Percentiles rank a stretch among this genome's conserved stretches.
Conservation (phyloP, 129 eudicot genomes). For the Calendula officinalis region DNA sequence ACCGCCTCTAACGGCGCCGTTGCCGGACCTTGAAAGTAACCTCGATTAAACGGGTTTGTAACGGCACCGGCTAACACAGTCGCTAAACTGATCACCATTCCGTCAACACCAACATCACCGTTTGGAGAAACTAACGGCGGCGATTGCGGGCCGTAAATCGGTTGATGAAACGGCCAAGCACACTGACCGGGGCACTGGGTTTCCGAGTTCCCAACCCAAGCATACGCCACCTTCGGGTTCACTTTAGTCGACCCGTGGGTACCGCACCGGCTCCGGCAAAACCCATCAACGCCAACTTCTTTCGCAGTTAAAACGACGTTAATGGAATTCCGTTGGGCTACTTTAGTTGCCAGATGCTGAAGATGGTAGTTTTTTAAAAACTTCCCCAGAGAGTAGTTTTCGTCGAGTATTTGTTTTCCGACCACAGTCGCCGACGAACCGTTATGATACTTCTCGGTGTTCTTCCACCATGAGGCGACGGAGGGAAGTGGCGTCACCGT, state of each 20-base stretch:
- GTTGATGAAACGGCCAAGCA: constrained; percentile 93
- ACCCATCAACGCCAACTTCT: constrained; percentile 64
- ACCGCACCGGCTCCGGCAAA: constrained; percentile 70
- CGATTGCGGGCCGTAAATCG: constrained; percentile 85
- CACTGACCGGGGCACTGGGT: constrained; percentile 81
- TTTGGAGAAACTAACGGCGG: constrained; percentile 72
- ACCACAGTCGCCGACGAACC: constrained; percentile 44
- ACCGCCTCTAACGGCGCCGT: constrained; percentile 75
- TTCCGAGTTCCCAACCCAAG: constrained; percentile 78
- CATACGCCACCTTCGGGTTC: constrained; percentile 43
- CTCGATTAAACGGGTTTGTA: constrained; percentile 66
- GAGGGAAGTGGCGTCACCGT: constrained; percentile 36
- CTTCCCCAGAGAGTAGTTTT: constrained; percentile 58
- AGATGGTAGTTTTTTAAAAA: constrained; percentile 46
- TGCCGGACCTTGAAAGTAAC: constrained; percentile 67
- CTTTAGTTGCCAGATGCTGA: constrained; percentile 38
- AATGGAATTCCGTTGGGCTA: constrained; percentile 20
- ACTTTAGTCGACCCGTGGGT: constrained; percentile 61
- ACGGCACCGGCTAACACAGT: constrained; percentile 71
- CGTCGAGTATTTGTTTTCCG: constrained; percentile 60
- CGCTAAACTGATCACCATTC: constrained; percentile 69
- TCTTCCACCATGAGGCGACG: constrained; percentile 62
- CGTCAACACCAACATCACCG: constrained; percentile 78
- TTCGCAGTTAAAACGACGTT: constrained; percentile 66
- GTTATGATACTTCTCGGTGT: constrained; percentile 58